Evolutionary conservation across 1,284 basidiomycete species (phyloP), one percentile per base, ranked within the genome.

Genomic region (Trametes pubescens): DNA sequence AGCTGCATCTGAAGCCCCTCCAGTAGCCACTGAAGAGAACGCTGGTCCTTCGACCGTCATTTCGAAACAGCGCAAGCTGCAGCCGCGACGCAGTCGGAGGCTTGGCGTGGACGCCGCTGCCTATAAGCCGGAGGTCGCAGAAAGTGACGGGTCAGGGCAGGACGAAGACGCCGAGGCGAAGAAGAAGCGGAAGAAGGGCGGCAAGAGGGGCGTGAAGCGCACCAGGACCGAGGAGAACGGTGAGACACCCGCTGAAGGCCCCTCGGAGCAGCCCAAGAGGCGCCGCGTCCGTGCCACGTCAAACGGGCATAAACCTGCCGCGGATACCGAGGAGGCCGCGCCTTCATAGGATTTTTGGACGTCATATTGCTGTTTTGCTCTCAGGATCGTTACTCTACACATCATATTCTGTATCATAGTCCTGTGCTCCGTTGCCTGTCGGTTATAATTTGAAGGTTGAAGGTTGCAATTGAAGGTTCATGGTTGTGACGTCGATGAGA

Each of bases 61-160:
- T 22, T 46, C 26, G 16, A 43, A 55, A 46, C 22, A 32, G 44
- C 59, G 35, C 35, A 64, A 37, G 47, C 26, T 53, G 9, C 57
- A 58, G 21, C 40, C 63, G 18, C 65, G 72, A 51, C 69, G 70
- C 21, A 70, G 73, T 63, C 76, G 74, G 61, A 76, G 76, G 38
- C 69, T 81, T 14, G 72, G 72, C 21, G 59, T 57, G 14, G 81
- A 83, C 63, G 78, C 79, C 24, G 67, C 74, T 40, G 79, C 79
- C n/a, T 82, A 83, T 66, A 77, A 79, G 57, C 82, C 81, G 18
- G 73, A 71, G 1, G 71, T 73, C 48, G 70, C 72, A 6, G 71
- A 68, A 4, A 65, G 57, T 13, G 74, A 74, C 22, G 75, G 74
- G 2, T 72, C 73, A n/a, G 66, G 64, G 13, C 72, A 74, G 4